Percentiles rank a stretch among this genome's conserved stretches.
Conservation (phyloP, 169 alveolate genomes). For the Perkinsus chesapeaki region DNA sequence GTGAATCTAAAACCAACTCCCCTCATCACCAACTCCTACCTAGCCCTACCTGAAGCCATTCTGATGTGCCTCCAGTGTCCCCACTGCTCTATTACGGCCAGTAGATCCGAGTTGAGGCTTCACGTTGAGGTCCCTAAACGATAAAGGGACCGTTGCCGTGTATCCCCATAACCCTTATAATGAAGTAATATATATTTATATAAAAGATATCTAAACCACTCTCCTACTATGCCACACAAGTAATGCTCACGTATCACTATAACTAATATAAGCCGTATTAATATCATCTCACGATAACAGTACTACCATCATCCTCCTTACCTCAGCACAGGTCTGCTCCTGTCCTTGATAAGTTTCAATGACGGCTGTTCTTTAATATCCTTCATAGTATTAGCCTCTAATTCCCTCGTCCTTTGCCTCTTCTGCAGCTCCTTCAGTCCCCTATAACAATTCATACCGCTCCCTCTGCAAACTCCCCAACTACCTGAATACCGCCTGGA, state of each 20-base stretch:
- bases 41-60: slow-evolving; percentile 87
- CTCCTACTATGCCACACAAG: too few species aligned
- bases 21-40: slow-evolving; percentile 6
- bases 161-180: too few species aligned
- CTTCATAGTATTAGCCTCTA: slow-evolving; percentile 76
- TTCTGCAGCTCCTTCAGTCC: slow-evolving; percentile 86
- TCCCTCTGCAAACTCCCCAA: not conserved
- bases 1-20: not conserved
- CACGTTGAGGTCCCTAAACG: not conserved
- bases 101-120: not conserved
- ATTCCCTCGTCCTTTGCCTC: slow-evolving; percentile 80
- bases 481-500: slow-evolving; percentile 28
- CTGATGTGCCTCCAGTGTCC: slow-evolving; percentile 89
- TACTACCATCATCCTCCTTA: not conserved
- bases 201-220: too few species aligned
- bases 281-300: too few species aligned
- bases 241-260: too few species aligned
- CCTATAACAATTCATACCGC: slow-evolving; percentile 44
- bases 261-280: not conserved
- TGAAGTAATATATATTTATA: too few species aligned
- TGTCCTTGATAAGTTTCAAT: not conserved
- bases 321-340: slow-evolving; percentile 46
- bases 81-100: slow-evolving; percentile 64
- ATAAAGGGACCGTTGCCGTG: too few species aligned
- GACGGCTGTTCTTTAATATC: slow-evolving; percentile 76